phyloP scores from a whole-genome alignment of 805 yeast genomes.

The Monosporozyma aerobia region DNA sequence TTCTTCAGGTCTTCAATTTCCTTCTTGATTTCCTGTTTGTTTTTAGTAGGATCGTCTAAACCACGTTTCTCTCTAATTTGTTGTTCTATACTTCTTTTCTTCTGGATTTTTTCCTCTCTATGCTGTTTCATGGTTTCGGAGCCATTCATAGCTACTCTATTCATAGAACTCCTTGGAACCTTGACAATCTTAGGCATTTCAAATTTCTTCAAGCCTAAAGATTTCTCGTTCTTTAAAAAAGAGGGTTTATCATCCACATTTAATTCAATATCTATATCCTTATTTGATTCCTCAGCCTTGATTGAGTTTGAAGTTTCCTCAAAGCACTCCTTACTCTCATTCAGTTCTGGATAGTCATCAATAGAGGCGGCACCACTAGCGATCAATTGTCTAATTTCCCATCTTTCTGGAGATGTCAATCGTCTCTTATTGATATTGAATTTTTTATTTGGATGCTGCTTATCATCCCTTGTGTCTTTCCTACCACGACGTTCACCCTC shows the following conservation, averaged over 20 bases:
- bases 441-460: background rate
- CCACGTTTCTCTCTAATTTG: conserved; percentile 25
- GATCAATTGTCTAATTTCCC: conserved; percentile 81
- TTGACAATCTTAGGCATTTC: conserved; percentile 51
- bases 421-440: conserved; percentile 32
- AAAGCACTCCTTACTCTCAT: conserved; percentile 25
- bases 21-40: conserved; percentile 6
- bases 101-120: conserved; percentile 48
- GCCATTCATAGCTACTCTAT: conserved; percentile 67
- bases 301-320: conserved; percentile 7
- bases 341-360: conserved; percentile 59
- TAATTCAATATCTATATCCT: conserved; percentile 65
- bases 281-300: conserved; percentile 19
- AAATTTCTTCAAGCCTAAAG: conserved; percentile 24
- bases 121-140: conserved; percentile 57
- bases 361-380: conserved; percentile 67
- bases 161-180: conserved; percentile 72
- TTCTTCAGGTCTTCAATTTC: conserved; percentile 14
- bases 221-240: conserved; percentile 47
- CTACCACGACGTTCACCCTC: conserved; percentile 4
- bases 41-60: conserved; percentile 28
- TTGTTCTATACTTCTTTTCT: conserved; percentile 38
- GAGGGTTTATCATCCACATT: conserved; percentile 54
- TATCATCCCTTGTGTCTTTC: background rate
- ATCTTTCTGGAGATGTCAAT: conserved; percentile 75